Evolutionary conservation across 495 filamentous ascomycete species (phyloP).

Genomic region (Penicillium antarcticum): DNA sequence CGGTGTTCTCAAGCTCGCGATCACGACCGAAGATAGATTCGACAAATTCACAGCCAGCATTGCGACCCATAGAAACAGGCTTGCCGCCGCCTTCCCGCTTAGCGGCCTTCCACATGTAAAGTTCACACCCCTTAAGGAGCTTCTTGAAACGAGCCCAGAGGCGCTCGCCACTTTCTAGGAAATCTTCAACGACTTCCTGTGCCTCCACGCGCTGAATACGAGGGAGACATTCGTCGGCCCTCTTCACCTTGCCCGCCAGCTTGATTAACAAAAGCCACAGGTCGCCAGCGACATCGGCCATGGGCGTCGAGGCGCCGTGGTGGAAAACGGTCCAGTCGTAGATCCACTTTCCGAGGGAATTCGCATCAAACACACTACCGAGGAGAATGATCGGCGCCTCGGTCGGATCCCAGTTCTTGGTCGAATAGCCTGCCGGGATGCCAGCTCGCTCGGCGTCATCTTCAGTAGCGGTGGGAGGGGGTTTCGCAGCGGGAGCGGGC

Average conservation of each 20-base stretch:
- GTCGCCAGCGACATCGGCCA: constrained; percentile 90
- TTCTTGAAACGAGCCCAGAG: constrained; percentile 83
- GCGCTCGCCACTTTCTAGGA: constrained; percentile 86
- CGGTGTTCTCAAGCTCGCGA: constrained; percentile 86
- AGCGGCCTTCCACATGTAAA: constrained; percentile 83
- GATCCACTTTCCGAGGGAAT: constrained; percentile 97
- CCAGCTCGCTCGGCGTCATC: constrained; percentile 74
- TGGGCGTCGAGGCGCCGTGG: constrained; percentile 79
- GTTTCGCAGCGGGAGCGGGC: constrained; percentile 40
- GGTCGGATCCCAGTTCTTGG: constrained; percentile 97
- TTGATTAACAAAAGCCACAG: constrained; percentile 94
- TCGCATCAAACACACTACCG: constrained; percentile 95
- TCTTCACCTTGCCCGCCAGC: constrained; percentile 92
- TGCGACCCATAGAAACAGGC: constrained; percentile 79
- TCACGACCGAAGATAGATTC: constrained; percentile 95
- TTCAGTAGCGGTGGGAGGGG: constrained; percentile 72
- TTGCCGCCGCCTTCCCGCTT: constrained; percentile 59
- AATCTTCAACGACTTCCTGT: constrained; percentile 82
- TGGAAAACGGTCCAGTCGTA: constrained; percentile 99
- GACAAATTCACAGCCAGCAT: constrained; percentile 93
- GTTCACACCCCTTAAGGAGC: constrained; percentile 85
- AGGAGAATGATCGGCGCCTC: constrained; percentile 92
- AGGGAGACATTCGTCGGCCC: constrained; percentile 76
- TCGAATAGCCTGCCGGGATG: constrained; percentile 88
- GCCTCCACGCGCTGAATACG: constrained; percentile 69